These are phyloP conservation scores for Ailanthus altissimus DNA, from an alignment of 345 rosid species.

Conservation along the genomic window DNA sequence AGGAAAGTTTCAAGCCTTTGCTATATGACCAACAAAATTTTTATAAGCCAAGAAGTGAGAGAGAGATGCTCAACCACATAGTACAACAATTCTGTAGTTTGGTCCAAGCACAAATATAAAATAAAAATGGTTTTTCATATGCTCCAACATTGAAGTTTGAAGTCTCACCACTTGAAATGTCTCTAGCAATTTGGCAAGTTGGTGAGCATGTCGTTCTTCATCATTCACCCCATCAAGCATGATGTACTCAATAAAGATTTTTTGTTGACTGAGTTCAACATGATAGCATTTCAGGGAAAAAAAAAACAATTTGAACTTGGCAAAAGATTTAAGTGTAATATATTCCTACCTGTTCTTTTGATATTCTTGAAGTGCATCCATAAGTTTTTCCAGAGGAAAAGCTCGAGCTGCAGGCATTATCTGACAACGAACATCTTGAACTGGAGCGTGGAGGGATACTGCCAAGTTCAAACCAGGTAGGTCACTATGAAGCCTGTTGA, in stretches of 20 bases:
- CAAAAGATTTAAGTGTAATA: slow-evolving; percentile 10
- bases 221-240: slow-evolving; percentile 97
- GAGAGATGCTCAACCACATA: not conserved
- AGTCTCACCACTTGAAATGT: slow-evolving; percentile 82
- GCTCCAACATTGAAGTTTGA: slow-evolving; percentile 10
- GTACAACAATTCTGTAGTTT: not conserved
- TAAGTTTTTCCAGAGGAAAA: slow-evolving; percentile 90
- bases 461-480: slow-evolving; percentile 94
- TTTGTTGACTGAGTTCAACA: slow-evolving; percentile 57
- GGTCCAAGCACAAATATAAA: not conserved
- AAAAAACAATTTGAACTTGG: slow-evolving; percentile 1
- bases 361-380: slow-evolving; percentile 68
- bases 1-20: too few species aligned
- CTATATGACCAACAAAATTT: too few species aligned
- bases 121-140: not conserved
- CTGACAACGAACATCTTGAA: slow-evolving; percentile 90
- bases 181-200: slow-evolving; percentile 73
- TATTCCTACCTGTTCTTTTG: slow-evolving; percentile 67
- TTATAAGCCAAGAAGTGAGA: not conserved
- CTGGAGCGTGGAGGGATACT: slow-evolving; percentile 96
- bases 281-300: not conserved
- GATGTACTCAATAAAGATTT: slow-evolving; percentile 87
- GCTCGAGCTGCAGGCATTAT: slow-evolving; percentile 99
- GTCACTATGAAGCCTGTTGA: slow-evolving; percentile 86
- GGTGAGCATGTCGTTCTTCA: slow-evolving; percentile 82